Evolutionary conservation across 2,329 filamentous ascomycete species (phyloP), one percentile per base, ranked within the genome.

Genomic region (Sphaerulina populicola): DNA sequence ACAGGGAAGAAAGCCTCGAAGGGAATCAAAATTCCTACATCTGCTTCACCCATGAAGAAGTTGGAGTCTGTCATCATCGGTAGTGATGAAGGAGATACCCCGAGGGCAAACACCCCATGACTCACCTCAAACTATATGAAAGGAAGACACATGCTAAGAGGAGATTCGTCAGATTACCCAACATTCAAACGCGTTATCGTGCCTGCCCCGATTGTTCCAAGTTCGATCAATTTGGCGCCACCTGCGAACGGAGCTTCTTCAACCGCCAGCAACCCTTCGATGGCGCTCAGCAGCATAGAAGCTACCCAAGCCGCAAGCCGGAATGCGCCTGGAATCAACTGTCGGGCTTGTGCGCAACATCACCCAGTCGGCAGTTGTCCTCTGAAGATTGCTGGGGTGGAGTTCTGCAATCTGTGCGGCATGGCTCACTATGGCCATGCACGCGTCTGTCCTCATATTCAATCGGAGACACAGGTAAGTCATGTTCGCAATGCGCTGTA

Each of bases 331-430:
- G 56, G 59, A 30, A 54, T 66, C 41, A 60, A 61, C 15, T 86
- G 83, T 58, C 64, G 70, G 1, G 77, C 76, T 10, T 86, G 82
- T 64, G 65, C 67, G 35, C 68, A 71, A 18, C 53, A 60, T n/a
- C 83, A 86, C 62, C 64, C 71, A 1, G 63, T 69, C 10, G 82
- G 81, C n/a, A 71, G 73, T 38, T 86, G 83, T 61, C 77, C 77
- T 8, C 68, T 85, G 30, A 83, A 81, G 62, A 57, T 73, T 4
- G 75, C 77, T 7, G 79, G 79, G 1, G 71, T 76, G 2, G 81
- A 85, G 60, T 68, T 76, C 58, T 87, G 83, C 65, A 76, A 76
- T 6, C 72, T 85, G 6, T 86, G 83, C 55, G 81, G 81, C 12
- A 72, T 80, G 18, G 77, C 79, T 1, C 81, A 85, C 61, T 79